Evolutionary conservation across 1,284 basidiomycete species (phyloP).

Genomic region (Sanguinoderma infundibulare): DNA sequence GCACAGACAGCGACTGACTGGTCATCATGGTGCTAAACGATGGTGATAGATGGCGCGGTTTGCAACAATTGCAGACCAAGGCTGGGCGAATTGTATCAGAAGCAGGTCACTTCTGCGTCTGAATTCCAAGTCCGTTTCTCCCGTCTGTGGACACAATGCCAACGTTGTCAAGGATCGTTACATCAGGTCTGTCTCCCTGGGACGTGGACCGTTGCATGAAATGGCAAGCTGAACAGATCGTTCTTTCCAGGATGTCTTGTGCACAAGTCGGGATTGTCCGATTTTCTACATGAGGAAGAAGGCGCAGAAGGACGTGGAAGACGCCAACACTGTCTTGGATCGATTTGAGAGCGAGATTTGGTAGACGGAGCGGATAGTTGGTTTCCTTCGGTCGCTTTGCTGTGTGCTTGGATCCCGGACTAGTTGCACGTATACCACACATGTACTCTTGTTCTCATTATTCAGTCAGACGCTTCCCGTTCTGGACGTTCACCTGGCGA

Average conservation of each 20-base stretch:
- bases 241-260: constrained; percentile 84
- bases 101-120: constrained; percentile 78
- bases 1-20: constrained; percentile 16
- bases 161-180: constrained; percentile 93
- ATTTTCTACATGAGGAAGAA: constrained; percentile 99
- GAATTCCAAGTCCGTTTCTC: constrained; percentile 89
- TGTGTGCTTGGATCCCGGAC: neutral
- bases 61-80: constrained; percentile 90
- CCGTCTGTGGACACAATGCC: constrained; percentile 95
- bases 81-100: constrained; percentile 89
- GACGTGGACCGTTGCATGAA: neutral
- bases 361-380: constrained; percentile 38
- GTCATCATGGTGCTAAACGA: constrained; percentile 7
- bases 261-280: constrained; percentile 96
- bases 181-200: constrained; percentile 73
- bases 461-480: neutral
- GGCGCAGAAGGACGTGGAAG: constrained; percentile 94
- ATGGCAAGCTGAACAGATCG: neutral
- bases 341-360: constrained; percentile 76
- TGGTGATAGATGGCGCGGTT: constrained; percentile 77
- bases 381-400: neutral
- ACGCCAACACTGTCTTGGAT: constrained; percentile 76
- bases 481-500: too few species aligned
- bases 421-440: neutral
- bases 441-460: constrained; percentile 6